phyloP scores from a whole-genome alignment of 371 early-diverging fungal genomes.

The Mucor lusitanicus region DNA sequence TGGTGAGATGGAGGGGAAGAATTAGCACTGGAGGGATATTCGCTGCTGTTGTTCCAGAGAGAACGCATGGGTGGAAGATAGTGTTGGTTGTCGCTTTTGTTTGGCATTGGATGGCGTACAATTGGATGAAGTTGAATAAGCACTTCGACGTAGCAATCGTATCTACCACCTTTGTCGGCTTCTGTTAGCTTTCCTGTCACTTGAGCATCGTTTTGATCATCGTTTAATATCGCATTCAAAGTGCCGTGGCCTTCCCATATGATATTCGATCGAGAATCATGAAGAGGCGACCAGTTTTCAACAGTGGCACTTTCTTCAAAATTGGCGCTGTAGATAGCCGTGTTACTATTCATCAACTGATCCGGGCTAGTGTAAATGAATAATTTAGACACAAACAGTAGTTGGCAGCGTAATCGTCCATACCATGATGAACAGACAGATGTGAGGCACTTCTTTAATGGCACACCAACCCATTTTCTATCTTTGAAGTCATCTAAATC shows the following conservation, averaged over 20 bases:
- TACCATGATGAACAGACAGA: constrained; percentile 44
- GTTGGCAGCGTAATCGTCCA: neutral
- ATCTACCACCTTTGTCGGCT: neutral
- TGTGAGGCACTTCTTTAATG: constrained; percentile 31
- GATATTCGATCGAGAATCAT: constrained; percentile 26
- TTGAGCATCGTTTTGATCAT: constrained; percentile 14
- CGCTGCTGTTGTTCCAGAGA: constrained; percentile 10
- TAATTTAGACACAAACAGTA: neutral
- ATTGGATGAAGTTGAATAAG: constrained; percentile 37
- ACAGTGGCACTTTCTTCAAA: constrained; percentile 36
- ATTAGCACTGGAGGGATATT: neutral
- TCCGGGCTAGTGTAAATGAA: constrained; percentile 29
- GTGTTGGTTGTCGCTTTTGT: neutral
- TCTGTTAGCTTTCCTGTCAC: constrained; percentile 24
- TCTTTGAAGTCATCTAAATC: constrained; percentile 19
- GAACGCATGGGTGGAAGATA: constrained; percentile 25
- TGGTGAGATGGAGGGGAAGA: constrained; percentile 1
- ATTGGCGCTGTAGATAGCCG: constrained; percentile 42
- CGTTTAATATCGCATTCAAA: constrained; percentile 25
- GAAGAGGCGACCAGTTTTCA: constrained; percentile 28
- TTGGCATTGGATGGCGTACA: neutral
- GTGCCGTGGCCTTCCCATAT: constrained; percentile 44
- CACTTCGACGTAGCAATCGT: constrained; percentile 30
- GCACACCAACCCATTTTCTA: constrained; percentile 31
- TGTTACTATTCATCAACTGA: constrained; percentile 34